phyloP scores from a whole-genome alignment of 495 filamentous ascomycete species.

The Neurospora intermedia region DNA sequence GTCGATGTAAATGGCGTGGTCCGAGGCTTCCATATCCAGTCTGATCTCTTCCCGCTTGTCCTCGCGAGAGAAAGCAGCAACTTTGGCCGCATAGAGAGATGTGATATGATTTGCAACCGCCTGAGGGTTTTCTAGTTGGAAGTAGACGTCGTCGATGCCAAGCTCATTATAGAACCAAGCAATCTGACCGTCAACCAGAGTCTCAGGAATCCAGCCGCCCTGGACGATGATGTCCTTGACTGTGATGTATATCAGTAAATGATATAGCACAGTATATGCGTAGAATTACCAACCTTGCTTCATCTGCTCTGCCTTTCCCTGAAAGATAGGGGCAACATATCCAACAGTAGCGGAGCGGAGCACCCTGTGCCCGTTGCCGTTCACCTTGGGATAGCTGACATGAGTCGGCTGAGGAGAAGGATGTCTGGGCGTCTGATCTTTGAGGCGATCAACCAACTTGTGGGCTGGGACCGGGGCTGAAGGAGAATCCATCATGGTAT shows the following conservation, averaged over 20 bases:
- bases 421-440: conserved; percentile 27
- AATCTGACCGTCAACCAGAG: conserved; percentile 75
- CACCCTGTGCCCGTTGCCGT: conserved; percentile 48
- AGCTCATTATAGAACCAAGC: conserved; percentile 96
- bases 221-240: conserved; percentile 33
- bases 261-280: background rate
- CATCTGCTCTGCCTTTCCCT: conserved; percentile 92
- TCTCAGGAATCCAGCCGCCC: conserved; percentile 68
- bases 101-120: conserved; percentile 89
- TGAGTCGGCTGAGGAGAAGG: conserved; percentile 92
- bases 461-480: conserved; percentile 17
- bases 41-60: conserved; percentile 91
- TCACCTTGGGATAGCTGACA: conserved; percentile 59
- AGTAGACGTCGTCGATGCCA: conserved; percentile 98
- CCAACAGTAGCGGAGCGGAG: conserved; percentile 86
- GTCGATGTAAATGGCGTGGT: conserved; percentile 98
- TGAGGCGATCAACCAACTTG: conserved; percentile 23
- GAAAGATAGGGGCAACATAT: conserved; percentile 90
- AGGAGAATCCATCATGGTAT: conserved; percentile 23
- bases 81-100: conserved; percentile 93
- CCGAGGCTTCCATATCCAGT: conserved; percentile 84
- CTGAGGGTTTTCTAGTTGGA: conserved; percentile 79
- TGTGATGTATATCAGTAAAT: conserved; percentile 17
- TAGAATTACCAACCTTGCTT: conserved; percentile 52
- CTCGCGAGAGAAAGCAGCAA: conserved; percentile 86